A percentile compares a stretch with the other conserved stretches of the same genome.
Evolutionary conservation across 2,329 filamentous ascomycete species (phyloP).

Genomic region (Trichophyton benhamiae): DNA sequence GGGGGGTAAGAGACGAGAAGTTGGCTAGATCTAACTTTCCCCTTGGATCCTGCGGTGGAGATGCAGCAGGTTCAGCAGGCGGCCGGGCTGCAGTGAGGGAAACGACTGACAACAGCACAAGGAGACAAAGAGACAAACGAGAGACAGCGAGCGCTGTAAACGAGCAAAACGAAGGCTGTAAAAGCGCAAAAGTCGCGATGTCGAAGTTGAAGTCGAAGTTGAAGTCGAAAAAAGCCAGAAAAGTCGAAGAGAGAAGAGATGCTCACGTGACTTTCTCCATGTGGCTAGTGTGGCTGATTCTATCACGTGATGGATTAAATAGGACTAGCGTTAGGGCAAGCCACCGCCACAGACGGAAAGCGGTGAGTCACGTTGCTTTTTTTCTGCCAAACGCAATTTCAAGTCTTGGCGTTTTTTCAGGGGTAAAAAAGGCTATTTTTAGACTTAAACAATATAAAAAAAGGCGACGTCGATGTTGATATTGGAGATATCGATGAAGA

Average conservation of each 20-base stretch:
- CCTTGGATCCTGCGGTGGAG: neutral
- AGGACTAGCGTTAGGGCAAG: neutral
- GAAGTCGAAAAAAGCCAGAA: neutral
- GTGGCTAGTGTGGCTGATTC: neutral
- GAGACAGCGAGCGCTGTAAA: neutral
- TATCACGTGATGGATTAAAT: neutral
- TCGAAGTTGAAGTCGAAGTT: neutral
- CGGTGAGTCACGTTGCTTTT: neutral
- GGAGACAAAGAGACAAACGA: neutral
- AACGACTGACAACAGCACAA: neutral
- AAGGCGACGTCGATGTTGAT: no score
- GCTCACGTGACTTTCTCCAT: neutral
- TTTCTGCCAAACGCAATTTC: neutral
- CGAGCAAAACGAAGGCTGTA: neutral
- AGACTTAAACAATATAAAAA: no score
- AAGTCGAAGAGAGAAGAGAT: no score
- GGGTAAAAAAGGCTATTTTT: neutral
- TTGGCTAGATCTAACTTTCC: slow-evolving; percentile 2
- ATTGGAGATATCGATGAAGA: no score
- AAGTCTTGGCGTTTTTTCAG: neutral
- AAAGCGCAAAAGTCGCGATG: neutral
- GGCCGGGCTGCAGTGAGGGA: neutral
- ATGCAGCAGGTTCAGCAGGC: neutral
- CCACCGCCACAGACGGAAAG: neutral
- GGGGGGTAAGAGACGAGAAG: neutral